Conservation (phyloP, 2,329 filamentous ascomycete species). For the Penicillium sp. region DNA sequence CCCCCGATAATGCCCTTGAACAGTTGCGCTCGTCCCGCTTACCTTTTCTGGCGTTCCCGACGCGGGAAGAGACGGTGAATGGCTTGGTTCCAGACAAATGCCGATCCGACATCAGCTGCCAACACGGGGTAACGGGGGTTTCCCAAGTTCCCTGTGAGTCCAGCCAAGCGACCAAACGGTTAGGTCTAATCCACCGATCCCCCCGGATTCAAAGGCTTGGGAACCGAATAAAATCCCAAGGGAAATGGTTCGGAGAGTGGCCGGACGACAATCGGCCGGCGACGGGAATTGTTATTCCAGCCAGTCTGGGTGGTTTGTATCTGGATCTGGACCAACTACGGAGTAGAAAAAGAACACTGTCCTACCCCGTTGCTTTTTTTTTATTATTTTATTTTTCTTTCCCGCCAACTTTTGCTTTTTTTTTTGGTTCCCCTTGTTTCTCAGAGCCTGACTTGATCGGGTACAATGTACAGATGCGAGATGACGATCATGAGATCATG, state of each 20-base stretch:
- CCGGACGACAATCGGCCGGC: slow-evolving; percentile 9
- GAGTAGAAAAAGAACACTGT: slow-evolving; percentile 1
- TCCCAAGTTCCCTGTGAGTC: not conserved
- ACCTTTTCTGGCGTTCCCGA: slow-evolving; percentile 25
- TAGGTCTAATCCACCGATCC: slow-evolving; percentile 3
- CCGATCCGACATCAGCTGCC: slow-evolving; percentile 22
- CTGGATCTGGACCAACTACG: slow-evolving; percentile 3
- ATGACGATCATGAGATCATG: slow-evolving; percentile 14
- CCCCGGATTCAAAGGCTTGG: not conserved
- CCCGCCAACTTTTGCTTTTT: not conserved
- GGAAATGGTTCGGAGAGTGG: slow-evolving; percentile 9
- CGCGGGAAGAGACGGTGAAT: slow-evolving; percentile 15
- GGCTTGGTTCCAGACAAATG: slow-evolving; percentile 18
- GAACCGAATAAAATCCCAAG: not conserved
- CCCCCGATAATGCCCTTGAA: slow-evolving; percentile 6
- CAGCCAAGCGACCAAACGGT: not conserved
- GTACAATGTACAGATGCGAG: slow-evolving; percentile 3
- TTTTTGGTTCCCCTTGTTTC: slow-evolving; percentile 3
- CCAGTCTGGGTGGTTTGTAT: not conserved
- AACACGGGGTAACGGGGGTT: slow-evolving; percentile 1
- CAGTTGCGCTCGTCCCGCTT: slow-evolving; percentile 10
- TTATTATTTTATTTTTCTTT: not conserved
- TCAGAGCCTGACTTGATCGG: slow-evolving; percentile 7
- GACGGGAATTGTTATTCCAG: slow-evolving; percentile 8
- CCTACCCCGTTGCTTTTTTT: slow-evolving; percentile 1